Evolutionary conservation across 1,284 basidiomycete genomes (phyloP).

Genomic region (Cryptococcus neoformans): DNA sequence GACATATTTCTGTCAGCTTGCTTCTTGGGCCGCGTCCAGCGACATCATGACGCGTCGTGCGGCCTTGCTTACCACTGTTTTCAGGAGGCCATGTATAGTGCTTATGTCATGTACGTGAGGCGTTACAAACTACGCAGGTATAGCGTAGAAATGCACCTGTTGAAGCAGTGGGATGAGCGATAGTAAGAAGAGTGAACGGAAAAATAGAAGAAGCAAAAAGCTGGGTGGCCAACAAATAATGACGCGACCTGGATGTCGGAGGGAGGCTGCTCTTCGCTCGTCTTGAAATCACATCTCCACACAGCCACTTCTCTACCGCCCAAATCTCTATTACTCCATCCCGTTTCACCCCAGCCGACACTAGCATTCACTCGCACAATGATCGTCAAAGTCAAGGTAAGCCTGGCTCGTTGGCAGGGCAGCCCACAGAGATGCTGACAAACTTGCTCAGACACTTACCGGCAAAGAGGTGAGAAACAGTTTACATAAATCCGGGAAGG

Average conservation of each 20-base stretch:
- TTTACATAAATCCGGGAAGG: neutral
- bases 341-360: neutral
- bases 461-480: constrained; percentile 38
- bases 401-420: neutral
- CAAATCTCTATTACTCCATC: neutral
- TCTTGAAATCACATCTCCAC: neutral
- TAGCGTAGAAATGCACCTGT: too few relatives aligned
- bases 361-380: constrained; percentile 19
- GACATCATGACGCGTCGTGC: too few relatives aligned
- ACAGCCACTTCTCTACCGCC: neutral
- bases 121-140: too few relatives aligned
- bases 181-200: neutral
- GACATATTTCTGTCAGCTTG: too few relatives aligned
- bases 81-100: too few relatives aligned
- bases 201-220: neutral
- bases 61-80: too few relatives aligned
- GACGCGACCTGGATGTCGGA: neutral
- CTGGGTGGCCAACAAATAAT: neutral
- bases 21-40: too few relatives aligned
- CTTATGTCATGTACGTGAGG: too few relatives aligned
- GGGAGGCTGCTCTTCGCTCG: neutral
- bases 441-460: constrained; percentile 30
- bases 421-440: neutral
- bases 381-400: constrained; percentile 50
- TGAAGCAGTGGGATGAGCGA: neutral